A percentile compares a stretch with the other conserved stretches of the same genome.
These are phyloP conservation scores for Penicillium freii DNA, from an alignment of 2,329 filamentous ascomycete species.

Conservation along the genomic window DNA sequence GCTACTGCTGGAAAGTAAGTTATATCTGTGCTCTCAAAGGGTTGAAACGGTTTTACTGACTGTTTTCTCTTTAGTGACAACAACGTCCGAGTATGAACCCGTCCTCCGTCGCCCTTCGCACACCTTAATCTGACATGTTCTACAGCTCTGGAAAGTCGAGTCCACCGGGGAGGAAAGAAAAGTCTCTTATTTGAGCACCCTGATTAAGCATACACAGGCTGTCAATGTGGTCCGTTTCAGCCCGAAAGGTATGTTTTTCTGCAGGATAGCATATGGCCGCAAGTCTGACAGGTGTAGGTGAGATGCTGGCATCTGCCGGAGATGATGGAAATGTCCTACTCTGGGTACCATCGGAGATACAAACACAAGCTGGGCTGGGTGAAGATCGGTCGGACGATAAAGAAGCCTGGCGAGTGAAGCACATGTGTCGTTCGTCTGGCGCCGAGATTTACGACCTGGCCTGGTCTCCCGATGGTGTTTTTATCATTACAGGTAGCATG, in stretches of 20 bases:
- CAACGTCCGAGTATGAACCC: conserved; percentile 74
- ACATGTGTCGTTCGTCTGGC: conserved; percentile 93
- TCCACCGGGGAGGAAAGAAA: conserved; percentile 79
- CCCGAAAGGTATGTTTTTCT: conserved; percentile 67
- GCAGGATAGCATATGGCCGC: background rate
- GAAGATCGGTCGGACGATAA: conserved; percentile 88
- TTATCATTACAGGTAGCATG: conserved; percentile 99
- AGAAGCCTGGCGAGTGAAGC: conserved; percentile 93
- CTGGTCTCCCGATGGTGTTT: conserved; percentile 94
- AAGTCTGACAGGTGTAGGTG: conserved; percentile 58
- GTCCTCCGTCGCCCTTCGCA: conserved; percentile 19
- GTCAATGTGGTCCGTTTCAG: conserved; percentile 98
- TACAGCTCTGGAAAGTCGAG: conserved; percentile 86
- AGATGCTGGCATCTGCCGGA: conserved; percentile 88
- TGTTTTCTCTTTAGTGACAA: conserved; percentile 60
- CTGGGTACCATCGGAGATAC: conserved; percentile 84
- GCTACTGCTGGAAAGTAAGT: conserved; percentile 80
- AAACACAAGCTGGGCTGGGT: conserved; percentile 67
- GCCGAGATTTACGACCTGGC: conserved; percentile 97
- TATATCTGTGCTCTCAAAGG: background rate
- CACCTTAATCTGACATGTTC: conserved; percentile 37
- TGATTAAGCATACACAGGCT: conserved; percentile 91
- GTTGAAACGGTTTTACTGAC: conserved; percentile 14
- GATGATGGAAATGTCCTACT: conserved; percentile 96
- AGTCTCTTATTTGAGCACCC: conserved; percentile 86